Conservation (phyloP, 208 protist genomes). For the Porcisia deanei region DNA sequence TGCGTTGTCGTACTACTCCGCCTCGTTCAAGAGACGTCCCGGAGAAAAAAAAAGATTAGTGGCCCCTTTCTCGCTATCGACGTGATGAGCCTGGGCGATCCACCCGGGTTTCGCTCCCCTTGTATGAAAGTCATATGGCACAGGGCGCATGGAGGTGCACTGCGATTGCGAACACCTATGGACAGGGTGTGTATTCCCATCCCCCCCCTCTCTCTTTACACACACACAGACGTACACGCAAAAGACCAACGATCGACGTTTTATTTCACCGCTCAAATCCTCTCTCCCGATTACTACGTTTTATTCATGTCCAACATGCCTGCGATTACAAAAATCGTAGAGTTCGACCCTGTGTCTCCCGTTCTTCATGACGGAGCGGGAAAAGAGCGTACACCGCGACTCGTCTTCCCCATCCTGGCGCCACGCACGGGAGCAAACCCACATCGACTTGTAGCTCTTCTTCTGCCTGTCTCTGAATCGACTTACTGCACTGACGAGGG, state of each 20-base stretch:
- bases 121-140: not conserved
- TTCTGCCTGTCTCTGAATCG: not conserved
- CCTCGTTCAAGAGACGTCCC: not conserved
- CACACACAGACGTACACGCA: not conserved
- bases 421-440: not conserved
- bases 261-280: not conserved
- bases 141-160: not conserved
- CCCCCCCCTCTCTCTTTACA: not conserved
- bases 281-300: not conserved
- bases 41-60: slow-evolving; percentile 3
- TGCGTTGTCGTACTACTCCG: not conserved
- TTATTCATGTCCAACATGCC: not conserved
- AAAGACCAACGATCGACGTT: not conserved
- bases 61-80: not conserved
- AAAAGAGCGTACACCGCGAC: not conserved
- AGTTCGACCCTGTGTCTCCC: slow-evolving; percentile 4
- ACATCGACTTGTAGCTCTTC: slow-evolving; percentile 3
- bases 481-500: not conserved
- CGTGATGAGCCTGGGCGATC: not conserved
- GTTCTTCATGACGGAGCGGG: not conserved
- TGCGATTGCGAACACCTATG: not conserved
- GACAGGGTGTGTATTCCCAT: slow-evolving; percentile 4
- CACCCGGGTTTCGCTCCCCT: not conserved
- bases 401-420: not conserved
- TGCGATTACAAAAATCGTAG: not conserved